Evolutionary conservation across 768 basidiomycete genomes (phyloP).

Genomic region (Suillus paluster): DNA sequence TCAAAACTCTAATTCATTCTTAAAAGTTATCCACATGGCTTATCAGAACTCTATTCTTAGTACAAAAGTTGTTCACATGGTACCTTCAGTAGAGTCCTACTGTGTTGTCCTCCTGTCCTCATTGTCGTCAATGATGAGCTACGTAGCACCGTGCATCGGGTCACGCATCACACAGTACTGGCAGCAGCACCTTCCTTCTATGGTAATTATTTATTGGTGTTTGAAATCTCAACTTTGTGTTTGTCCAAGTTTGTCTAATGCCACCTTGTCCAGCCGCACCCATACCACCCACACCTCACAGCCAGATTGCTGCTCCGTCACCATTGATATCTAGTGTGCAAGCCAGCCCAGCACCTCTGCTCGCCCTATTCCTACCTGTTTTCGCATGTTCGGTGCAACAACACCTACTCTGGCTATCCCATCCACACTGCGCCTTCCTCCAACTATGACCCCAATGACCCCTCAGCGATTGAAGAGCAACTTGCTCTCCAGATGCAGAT

Average conservation of each 20-base stretch:
- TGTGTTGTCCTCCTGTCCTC: neutral
- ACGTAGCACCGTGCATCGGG: neutral
- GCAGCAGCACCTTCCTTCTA: neutral
- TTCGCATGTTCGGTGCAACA: slow-evolving; percentile 66
- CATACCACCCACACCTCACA: slow-evolving; percentile 79
- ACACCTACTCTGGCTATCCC: slow-evolving; percentile 42
- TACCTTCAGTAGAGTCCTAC: neutral
- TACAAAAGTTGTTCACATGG: neutral
- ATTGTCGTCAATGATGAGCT: neutral
- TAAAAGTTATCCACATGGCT: neutral
- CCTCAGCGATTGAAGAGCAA: slow-evolving; percentile 64
- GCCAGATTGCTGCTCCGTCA: slow-evolving; percentile 72
- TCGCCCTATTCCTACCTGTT: slow-evolving; percentile 85
- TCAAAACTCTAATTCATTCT: neutral
- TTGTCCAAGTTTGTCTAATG: no score
- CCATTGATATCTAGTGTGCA: slow-evolving; percentile 60
- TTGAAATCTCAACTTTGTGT: no score
- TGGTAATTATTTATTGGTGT: neutral
- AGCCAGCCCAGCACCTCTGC: slow-evolving; percentile 59
- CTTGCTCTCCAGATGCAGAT: slow-evolving; percentile 79
- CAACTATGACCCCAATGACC: slow-evolving; percentile 47
- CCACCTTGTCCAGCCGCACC: slow-evolving; percentile 70
- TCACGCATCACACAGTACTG: neutral
- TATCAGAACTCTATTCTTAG: no score
- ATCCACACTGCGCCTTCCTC: slow-evolving; percentile 46